phyloP scores from a whole-genome alignment of 169 alveolate genomes.

The Neospora caninum region DNA sequence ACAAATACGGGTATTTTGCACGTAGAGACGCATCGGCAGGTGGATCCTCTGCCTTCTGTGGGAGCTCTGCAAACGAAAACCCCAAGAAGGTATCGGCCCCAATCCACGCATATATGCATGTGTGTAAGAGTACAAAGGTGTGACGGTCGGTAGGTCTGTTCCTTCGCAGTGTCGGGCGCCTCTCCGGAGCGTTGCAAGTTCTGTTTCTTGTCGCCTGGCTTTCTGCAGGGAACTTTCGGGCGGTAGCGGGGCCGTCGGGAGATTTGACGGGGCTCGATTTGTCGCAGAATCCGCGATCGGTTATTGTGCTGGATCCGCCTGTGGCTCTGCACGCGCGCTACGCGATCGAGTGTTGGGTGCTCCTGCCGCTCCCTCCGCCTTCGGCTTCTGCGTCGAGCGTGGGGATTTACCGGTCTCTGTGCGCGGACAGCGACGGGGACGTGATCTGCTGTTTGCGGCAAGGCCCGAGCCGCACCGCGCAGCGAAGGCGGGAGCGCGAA shows the following conservation, averaged over 20 bases:
- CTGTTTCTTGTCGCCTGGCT: neutral
- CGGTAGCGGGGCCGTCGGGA: slow-evolving; percentile 14
- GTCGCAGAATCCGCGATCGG: neutral
- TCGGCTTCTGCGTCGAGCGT: neutral
- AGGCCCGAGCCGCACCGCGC: neutral
- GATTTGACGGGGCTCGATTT: neutral
- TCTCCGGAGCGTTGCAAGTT: no score
- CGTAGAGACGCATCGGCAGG: no score
- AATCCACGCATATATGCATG: no score
- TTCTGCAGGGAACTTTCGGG: neutral
- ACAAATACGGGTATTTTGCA: no score
- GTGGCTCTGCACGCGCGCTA: neutral
- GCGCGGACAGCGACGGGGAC: slow-evolving; percentile 9
- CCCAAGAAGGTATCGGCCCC: no score
- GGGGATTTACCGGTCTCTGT: neutral
- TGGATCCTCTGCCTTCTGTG: no score
- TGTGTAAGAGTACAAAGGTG: no score
- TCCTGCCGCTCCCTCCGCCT: neutral
- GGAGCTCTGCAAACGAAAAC: no score
- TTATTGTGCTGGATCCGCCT: neutral
- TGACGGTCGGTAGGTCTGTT: no score
- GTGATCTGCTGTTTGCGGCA: neutral
- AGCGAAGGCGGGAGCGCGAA: neutral
- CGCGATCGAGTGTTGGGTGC: neutral
- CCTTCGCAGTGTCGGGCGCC: no score